Evolutionary conservation across 768 basidiomycete genomes (phyloP).

Genomic region (Cystobasidium ongulense): DNA sequence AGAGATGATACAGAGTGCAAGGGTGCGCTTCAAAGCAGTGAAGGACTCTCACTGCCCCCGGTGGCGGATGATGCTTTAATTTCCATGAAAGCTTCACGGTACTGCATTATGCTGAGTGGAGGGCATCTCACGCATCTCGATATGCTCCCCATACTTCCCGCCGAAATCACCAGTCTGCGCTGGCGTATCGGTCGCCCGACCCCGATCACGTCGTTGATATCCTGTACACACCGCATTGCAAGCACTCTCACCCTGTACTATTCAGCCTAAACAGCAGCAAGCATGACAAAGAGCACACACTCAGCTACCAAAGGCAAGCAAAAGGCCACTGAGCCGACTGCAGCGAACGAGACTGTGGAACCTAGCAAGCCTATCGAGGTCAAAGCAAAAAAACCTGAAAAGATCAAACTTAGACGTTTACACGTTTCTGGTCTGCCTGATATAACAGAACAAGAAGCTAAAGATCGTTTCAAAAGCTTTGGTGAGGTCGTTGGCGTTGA

Average conservation of each 20-base stretch:
- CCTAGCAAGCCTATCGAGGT: background rate
- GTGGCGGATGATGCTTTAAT: too few species aligned
- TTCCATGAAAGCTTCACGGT: too few species aligned
- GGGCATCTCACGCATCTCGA: too few species aligned
- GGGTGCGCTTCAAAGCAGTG: too few species aligned
- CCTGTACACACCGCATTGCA: background rate
- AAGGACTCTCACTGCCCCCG: too few species aligned
- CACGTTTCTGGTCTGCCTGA: slow-evolving; percentile 24
- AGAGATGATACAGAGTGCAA: too few species aligned
- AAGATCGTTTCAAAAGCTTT: slow-evolving; percentile 27
- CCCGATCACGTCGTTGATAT: background rate
- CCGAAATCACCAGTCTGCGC: too few species aligned
- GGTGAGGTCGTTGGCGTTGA: slow-evolving; percentile 16
- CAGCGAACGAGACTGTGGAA: background rate
- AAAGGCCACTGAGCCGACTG: background rate
- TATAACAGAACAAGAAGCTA: slow-evolving; percentile 20
- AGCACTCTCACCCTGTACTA: too few species aligned
- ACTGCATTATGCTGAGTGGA: too few species aligned
- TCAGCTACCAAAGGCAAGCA: background rate
- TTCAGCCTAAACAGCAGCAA: background rate
- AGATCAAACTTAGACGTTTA: slow-evolving; percentile 19
- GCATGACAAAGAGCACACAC: background rate
- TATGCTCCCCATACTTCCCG: too few species aligned
- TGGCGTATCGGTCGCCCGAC: background rate
- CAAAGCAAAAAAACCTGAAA: slow-evolving; percentile 26